Evolutionary conservation across 305 asterid species (phyloP).

Genomic region (Fraxinus sp.): DNA sequence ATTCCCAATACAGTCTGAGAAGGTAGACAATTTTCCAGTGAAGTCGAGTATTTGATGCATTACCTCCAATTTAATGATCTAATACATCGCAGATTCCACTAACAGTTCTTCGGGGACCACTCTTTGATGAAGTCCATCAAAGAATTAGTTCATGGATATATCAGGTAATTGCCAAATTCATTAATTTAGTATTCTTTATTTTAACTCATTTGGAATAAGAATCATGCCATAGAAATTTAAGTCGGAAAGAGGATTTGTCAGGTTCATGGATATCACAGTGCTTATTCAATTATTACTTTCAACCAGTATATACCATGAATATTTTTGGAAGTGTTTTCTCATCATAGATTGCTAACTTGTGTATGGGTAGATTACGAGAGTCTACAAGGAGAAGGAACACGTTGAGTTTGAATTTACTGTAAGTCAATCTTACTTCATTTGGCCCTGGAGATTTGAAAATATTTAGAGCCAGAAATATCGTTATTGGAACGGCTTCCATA

Average conservation of each 20-base stretch:
- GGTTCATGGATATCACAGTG: background rate
- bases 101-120: conserved; percentile 73
- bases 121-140: conserved; percentile 93
- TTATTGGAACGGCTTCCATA: background rate
- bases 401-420: conserved; percentile 84
- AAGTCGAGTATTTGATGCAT: conserved; percentile 3
- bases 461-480: background rate
- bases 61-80: conserved; percentile 13
- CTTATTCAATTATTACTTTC: background rate
- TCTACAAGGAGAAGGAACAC: conserved; percentile 88
- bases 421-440: conserved; percentile 30
- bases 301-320: background rate
- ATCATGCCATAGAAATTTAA: background rate
- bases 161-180: conserved; percentile 59
- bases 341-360: conserved; percentile 21
- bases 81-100: conserved; percentile 48
- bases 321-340: background rate
- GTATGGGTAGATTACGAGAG: conserved; percentile 67
- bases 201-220: background rate
- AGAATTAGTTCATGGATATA: conserved; percentile 75
- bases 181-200: background rate
- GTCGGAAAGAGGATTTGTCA: background rate
- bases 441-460: background rate
- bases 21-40: conserved; percentile 42
- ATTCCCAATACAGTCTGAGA: conserved; percentile 45